Conservation (phyloP, 1,284 basidiomycete genomes). For the Irpex rosettiformis region DNA sequence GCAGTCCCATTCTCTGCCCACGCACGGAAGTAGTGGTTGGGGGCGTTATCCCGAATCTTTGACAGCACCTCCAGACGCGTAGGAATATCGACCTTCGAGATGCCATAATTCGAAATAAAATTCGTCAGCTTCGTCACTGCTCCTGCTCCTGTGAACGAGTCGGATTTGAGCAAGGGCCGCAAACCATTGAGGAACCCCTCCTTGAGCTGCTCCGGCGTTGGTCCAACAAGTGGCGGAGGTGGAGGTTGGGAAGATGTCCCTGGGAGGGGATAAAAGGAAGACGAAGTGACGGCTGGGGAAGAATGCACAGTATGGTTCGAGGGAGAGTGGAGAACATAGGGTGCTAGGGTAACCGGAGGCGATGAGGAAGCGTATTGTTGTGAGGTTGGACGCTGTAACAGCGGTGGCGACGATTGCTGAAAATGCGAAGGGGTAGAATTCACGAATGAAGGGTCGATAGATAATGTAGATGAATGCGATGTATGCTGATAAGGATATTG, state of each 20-base stretch:
- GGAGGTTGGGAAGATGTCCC: conserved; percentile 20
- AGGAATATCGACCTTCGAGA: conserved; percentile 54
- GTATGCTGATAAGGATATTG: conserved; percentile 36
- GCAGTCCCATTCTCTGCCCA: conserved; percentile 72
- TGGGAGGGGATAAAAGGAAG: conserved; percentile 32
- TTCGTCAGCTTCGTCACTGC: conserved; percentile 57
- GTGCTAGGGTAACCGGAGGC: conserved; percentile 58
- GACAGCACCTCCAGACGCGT: conserved; percentile 67
- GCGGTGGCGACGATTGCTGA: conserved; percentile 30
- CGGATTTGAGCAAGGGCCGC: conserved; percentile 48
- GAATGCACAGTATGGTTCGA: conserved; percentile 25
- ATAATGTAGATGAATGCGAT: conserved; percentile 34
- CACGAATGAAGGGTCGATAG: conserved; percentile 30
- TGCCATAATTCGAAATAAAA: conserved; percentile 55
- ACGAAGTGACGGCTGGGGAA: conserved; percentile 35
- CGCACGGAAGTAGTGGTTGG: conserved; percentile 79
- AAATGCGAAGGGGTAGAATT: conserved; percentile 32
- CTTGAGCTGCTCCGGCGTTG: conserved; percentile 32
- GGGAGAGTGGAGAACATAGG: conserved; percentile 61
- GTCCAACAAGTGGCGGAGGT: conserved; percentile 22
- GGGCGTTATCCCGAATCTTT: conserved; percentile 76
- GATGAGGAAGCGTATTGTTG: conserved; percentile 22
- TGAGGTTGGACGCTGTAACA: conserved; percentile 27
- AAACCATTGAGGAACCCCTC: conserved; percentile 47
- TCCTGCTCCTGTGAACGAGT: conserved; percentile 63